phyloP scores from a whole-genome alignment of 495 filamentous ascomycete genomes.

The Rhypophila decipiens region DNA sequence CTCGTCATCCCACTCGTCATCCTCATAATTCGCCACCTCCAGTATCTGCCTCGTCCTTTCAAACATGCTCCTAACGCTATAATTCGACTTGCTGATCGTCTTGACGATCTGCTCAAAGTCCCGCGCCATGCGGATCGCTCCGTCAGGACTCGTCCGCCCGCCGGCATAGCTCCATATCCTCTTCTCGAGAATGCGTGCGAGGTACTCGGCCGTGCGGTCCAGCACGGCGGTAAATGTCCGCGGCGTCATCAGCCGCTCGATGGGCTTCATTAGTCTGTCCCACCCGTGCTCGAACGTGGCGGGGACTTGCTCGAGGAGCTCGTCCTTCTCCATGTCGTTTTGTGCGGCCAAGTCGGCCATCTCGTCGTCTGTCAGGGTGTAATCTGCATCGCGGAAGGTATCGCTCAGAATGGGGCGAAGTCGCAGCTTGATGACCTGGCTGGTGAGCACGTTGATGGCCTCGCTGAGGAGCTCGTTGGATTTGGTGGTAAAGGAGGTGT shows the following conservation, averaged over 20 bases:
- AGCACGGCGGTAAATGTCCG: conserved; percentile 63
- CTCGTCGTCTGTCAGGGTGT: conserved; percentile 50
- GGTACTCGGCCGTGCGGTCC: conserved; percentile 62
- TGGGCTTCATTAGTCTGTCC: conserved; percentile 74
- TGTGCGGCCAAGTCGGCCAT: conserved; percentile 39
- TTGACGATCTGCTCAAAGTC: conserved; percentile 77
- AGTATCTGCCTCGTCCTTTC: conserved; percentile 74
- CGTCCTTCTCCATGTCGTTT: conserved; percentile 47
- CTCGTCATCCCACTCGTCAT: conserved; percentile 89
- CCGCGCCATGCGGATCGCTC: conserved; percentile 80
- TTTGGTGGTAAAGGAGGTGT: conserved; percentile 66
- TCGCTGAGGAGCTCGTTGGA: conserved; percentile 75
- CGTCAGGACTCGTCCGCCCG: conserved; percentile 69
- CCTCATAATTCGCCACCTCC: conserved; percentile 92
- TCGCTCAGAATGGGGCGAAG: conserved; percentile 81
- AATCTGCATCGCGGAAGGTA: conserved; percentile 87
- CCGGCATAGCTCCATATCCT: conserved; percentile 76
- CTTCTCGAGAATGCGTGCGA: conserved; percentile 77
- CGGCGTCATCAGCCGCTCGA: conserved; percentile 77
- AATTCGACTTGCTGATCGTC: conserved; percentile 69
- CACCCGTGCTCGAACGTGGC: conserved; percentile 73
- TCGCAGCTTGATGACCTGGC: conserved; percentile 79
- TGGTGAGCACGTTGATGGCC: conserved; percentile 75
- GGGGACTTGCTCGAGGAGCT: conserved; percentile 54
- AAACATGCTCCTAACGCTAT: conserved; percentile 76